These are phyloP conservation scores for Vachellia collinsii DNA, from an alignment of 306 rosid species.

Conservation along the genomic window DNA sequence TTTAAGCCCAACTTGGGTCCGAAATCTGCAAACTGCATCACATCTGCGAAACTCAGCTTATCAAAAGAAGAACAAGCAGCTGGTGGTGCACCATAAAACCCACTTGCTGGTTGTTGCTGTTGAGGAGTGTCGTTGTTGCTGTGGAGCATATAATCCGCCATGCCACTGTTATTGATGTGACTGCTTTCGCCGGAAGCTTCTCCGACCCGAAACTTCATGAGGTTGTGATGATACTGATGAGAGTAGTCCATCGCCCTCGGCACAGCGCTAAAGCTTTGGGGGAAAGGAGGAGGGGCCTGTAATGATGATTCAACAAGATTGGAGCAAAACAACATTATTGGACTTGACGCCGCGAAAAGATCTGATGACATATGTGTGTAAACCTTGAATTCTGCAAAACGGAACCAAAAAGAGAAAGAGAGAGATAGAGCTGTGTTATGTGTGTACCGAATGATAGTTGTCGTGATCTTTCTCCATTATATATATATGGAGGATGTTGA, in stretches of 20 bases:
- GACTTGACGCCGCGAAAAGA: slow-evolving; percentile 36
- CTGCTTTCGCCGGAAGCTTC: slow-evolving; percentile 48
- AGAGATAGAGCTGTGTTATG: background rate
- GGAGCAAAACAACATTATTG: slow-evolving; percentile 55
- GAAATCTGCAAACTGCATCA: slow-evolving; percentile 94
- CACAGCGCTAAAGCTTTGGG: slow-evolving; percentile 49
- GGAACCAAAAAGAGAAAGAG: slow-evolving; percentile 5
- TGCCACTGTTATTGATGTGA: background rate
- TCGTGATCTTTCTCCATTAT: slow-evolving; percentile 73
- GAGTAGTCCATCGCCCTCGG: slow-evolving; percentile 49
- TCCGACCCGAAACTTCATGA: slow-evolving; percentile 52
- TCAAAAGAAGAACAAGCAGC: slow-evolving; percentile 45
- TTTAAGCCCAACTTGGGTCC: slow-evolving; percentile 80
- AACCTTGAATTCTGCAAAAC: background rate
- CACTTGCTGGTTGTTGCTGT: slow-evolving; percentile 38
- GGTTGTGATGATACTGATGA: slow-evolving; percentile 40
- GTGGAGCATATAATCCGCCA: slow-evolving; percentile 50
- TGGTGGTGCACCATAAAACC: slow-evolving; percentile 41
- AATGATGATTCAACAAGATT: slow-evolving; percentile 16
- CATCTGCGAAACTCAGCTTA: slow-evolving; percentile 80
- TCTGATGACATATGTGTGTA: slow-evolving; percentile 31
- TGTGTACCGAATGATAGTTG: slow-evolving; percentile 63
- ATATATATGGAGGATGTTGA: slow-evolving; percentile 29
- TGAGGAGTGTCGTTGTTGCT: slow-evolving; percentile 37
- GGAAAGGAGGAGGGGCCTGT: slow-evolving; percentile 61